Percentiles rank a stretch among this genome's conserved stretches.
phyloP scores from a whole-genome alignment of 345 rosid species.

The Hibiscus trionum region DNA sequence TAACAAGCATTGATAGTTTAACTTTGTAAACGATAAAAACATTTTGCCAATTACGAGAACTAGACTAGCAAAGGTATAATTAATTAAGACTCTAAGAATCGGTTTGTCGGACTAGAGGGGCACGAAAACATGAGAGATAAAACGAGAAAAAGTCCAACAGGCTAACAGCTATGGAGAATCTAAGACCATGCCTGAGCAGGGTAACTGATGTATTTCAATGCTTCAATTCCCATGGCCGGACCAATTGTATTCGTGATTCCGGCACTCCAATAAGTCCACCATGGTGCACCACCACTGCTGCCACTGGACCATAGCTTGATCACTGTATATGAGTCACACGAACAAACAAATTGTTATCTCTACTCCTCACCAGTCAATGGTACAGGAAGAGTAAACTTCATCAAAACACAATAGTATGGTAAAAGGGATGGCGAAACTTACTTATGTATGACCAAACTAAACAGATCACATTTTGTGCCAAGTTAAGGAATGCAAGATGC shows the following conservation, averaged over 20 bases:
- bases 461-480: constrained; percentile 88
- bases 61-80: not conserved
- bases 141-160: not conserved
- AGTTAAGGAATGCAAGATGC: constrained; percentile 79
- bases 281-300: constrained; percentile 71
- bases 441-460: constrained; percentile 87
- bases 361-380: not conserved
- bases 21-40: not conserved
- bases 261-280: constrained; percentile 96
- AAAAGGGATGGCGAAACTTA: constrained; percentile 25
- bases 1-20: not conserved
- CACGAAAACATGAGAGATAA: not conserved
- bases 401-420: not conserved
- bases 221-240: constrained; percentile 97
- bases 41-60: not conserved
- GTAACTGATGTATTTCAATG: constrained; percentile 87
- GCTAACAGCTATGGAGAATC: not conserved
- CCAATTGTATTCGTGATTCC: constrained; percentile 96
- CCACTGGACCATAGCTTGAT: constrained; percentile 72
- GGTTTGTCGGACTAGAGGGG: not conserved
- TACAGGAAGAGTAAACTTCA: not conserved
- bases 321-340: constrained; percentile 35
- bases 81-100: not conserved
- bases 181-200: constrained; percentile 77
- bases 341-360: not conserved